Evolutionary conservation across 1,284 basidiomycete species (phyloP).

Genomic region (Crepidotus sp.): DNA sequence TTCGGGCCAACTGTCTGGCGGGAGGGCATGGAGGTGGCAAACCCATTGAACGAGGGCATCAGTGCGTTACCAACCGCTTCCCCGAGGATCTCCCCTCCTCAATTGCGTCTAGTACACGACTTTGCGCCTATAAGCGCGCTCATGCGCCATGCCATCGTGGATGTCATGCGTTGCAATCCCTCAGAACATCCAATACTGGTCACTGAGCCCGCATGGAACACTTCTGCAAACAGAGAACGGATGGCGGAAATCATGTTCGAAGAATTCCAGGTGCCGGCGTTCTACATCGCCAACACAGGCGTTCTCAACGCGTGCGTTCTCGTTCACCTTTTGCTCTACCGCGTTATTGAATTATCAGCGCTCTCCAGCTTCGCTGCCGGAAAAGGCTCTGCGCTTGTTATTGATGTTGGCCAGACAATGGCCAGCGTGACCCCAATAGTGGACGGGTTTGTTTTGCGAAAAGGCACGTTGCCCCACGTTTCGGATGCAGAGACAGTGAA

Average conservation of each 20-base stretch:
- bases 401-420: conserved; percentile 87
- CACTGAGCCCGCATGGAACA: conserved; percentile 97
- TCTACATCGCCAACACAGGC: conserved; percentile 95
- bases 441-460: conserved; percentile 95
- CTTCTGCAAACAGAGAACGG: conserved; percentile 78
- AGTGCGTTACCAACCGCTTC: conserved; percentile 43
- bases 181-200: conserved; percentile 88
- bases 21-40: conserved; percentile 77
- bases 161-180: conserved; percentile 65
- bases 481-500: conserved; percentile 8
- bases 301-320: conserved; percentile 82
- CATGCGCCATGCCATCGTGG: conserved; percentile 67
- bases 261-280: conserved; percentile 88
- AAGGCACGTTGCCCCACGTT: conserved; percentile 46
- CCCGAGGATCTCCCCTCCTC: not conserved
- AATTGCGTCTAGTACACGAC: conserved; percentile 54
- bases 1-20: conserved; percentile 91
- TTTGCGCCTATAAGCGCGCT: conserved; percentile 69
- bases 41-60: conserved; percentile 80
- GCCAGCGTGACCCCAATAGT: conserved; percentile 92
- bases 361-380: conserved; percentile 82
- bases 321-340: not conserved
- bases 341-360: not conserved
- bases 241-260: conserved; percentile 98
- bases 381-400: conserved; percentile 90